Evolutionary conservation across 2,329 filamentous ascomycete species (phyloP), one percentile per base, ranked within the genome.

Genomic region (Cladosporium halotolerans): DNA sequence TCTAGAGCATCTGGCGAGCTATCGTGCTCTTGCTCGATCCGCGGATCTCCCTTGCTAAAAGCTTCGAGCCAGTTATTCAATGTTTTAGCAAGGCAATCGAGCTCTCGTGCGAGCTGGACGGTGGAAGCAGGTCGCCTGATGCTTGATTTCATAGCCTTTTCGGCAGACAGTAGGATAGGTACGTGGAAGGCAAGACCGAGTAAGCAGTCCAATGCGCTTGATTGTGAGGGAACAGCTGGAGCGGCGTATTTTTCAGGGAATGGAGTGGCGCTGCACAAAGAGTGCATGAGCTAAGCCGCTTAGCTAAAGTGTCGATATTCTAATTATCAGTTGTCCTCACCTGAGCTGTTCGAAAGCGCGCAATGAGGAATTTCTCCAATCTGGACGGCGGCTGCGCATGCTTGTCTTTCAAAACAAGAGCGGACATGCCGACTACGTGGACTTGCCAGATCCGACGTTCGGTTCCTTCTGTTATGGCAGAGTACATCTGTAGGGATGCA

Each of bases 371-470:
- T 1, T 10, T 34, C n/a, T 51, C 48, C 3, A 51, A 40, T n/a
- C 16, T 32, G 5, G 48, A 51, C 3, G 31, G 16, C 9, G 4
- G 14, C 8, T 44, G 32, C 8, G 38, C 31, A 2, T 40, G 40
- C 14, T 28, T 18, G 3, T 43, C 32, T 8, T 19, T 51, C 2
- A 51, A 13, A 31, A 51, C 4, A 2, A 51, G 11, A 14, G 48
- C 39, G 6, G 48, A 51, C 48, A 51, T 51, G n/a, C 48, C 48
- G 16, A 51, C 18, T 11, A 51, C 16, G n/a, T 51, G 48, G 32
- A 36, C 44, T 6, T 51, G 48, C 48, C 48, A 51, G 13, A 33
- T 43, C 7, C 19, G 14, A 2, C 32, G 28, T 18, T 13, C 31
- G 2, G 48, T 4, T 11, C 9, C 18, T 7, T 38, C n/a, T 2